A percentile compares a stretch with the other conserved stretches of the same genome.
Conservation (phyloP, 1,139 yeast species). For the Diutina mesorugosa region DNA sequence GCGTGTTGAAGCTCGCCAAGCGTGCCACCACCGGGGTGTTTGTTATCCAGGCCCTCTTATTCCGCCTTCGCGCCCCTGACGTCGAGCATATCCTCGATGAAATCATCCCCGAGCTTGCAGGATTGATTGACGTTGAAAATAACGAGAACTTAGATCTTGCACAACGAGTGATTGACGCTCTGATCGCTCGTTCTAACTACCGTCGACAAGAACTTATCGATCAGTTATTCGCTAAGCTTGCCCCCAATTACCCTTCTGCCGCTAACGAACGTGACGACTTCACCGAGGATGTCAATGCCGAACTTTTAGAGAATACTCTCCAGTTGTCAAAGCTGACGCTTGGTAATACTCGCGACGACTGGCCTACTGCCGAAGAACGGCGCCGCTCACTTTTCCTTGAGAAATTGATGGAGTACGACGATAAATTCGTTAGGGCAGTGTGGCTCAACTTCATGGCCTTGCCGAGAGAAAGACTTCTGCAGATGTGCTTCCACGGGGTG, state of each 20-base stretch:
- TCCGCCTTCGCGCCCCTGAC: conserved; percentile 46
- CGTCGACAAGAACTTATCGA: conserved; percentile 52
- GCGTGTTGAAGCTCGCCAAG: conserved; percentile 59
- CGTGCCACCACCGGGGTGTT: conserved; percentile 76
- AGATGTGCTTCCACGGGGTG: conserved; percentile 79
- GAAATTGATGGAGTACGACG: conserved; percentile 55
- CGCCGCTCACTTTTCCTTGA: conserved; percentile 67
- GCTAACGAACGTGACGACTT: conserved; percentile 4
- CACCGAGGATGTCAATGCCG: conserved; percentile 16
- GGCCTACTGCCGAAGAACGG: conserved; percentile 89
- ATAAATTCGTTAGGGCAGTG: conserved; percentile 40
- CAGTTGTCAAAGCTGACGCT: conserved; percentile 57
- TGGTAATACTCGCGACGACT: conserved; percentile 73
- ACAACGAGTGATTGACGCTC: conserved; percentile 54
- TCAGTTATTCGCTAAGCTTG: conserved; percentile 47
- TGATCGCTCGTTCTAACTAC: conserved; percentile 45
- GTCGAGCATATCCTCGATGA: conserved; percentile 54
- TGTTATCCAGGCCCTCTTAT: conserved; percentile 60
- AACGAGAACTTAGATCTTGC: conserved; percentile 60
- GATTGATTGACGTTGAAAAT: conserved; percentile 37
- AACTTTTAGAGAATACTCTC: conserved; percentile 50
- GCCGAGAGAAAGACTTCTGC: conserved; percentile 44
- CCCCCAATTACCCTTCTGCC: conserved; percentile 32
- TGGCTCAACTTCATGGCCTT: conserved; percentile 50
- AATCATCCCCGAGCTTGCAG: conserved; percentile 54